Conservation (phyloP, 129 eudicot species). For the Pittosporum tobira region DNA sequence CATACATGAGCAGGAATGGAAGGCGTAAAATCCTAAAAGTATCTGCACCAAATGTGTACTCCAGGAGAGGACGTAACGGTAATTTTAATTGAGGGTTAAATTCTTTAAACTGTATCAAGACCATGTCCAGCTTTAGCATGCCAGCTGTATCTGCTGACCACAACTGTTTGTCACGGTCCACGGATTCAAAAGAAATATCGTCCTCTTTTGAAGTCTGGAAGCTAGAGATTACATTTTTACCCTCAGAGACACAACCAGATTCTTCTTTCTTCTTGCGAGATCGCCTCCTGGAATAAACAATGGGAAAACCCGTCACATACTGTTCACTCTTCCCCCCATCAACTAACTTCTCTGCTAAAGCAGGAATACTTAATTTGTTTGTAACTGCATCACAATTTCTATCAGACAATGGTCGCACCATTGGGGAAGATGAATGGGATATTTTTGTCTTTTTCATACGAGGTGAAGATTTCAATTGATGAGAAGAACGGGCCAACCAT, state of each 20-base stretch:
- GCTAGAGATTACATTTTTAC: background rate
- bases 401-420: conserved; percentile 11
- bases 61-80: conserved; percentile 29
- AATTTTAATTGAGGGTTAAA: conserved; percentile 22
- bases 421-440: conserved; percentile 14
- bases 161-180: conserved; percentile 14
- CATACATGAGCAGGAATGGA: conserved; percentile 25
- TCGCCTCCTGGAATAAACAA: conserved; percentile 74
- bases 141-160: conserved; percentile 35
- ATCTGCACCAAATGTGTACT: conserved; percentile 28
- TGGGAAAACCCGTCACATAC: conserved; percentile 21
- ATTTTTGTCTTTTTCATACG: conserved; percentile 41
- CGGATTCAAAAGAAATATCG: conserved; percentile 7
- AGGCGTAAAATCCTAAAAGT: conserved; percentile 27
- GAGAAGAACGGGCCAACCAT: conserved; percentile 70
- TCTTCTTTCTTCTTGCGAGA: conserved; percentile 24
- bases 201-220: conserved; percentile 1
- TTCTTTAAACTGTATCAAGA: conserved; percentile 18
- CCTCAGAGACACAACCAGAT: conserved; percentile 10
- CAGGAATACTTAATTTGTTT: no score
- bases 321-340: conserved; percentile 13
- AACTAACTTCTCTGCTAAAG: conserved; percentile 17
- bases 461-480: conserved; percentile 39
- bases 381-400: no score
- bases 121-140: conserved; percentile 23